phyloP scores from a whole-genome alignment of 805 yeast genomes.

The Danielia oregonensis region DNA sequence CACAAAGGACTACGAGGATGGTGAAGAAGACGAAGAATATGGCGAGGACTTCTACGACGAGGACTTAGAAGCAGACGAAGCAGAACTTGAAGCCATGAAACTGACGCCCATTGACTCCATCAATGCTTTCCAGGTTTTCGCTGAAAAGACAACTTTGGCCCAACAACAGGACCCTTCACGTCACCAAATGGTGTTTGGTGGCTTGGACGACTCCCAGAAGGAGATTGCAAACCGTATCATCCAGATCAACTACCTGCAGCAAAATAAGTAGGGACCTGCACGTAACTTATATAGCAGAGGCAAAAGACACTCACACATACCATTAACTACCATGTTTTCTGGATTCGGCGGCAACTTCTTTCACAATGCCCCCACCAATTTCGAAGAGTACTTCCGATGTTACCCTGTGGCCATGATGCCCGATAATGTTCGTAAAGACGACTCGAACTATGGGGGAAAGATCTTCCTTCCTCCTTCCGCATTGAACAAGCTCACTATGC shows the following conservation, averaged over 20 bases:
- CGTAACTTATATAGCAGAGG: neutral
- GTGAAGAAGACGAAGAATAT: conserved; percentile 29
- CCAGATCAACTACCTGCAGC: conserved; percentile 18
- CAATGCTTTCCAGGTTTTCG: conserved; percentile 67
- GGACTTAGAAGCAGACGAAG: conserved; percentile 57
- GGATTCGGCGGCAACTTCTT: conserved; percentile 36
- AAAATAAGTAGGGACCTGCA: conserved; percentile 3
- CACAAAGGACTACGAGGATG: conserved; percentile 18
- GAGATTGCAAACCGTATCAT: conserved; percentile 28
- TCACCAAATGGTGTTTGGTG: conserved; percentile 48
- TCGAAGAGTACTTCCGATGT: conserved; percentile 87
- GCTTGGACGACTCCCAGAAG: conserved; percentile 32
- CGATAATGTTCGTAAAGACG: conserved; percentile 64
- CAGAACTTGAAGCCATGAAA: conserved; percentile 75
- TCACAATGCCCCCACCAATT: conserved; percentile 37
- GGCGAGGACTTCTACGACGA: conserved; percentile 20
- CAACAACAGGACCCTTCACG: conserved; percentile 45
- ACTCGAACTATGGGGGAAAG: conserved; percentile 91
- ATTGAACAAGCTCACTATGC: conserved; percentile 78
- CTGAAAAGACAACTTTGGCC: conserved; percentile 47
- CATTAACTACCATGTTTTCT: conserved; percentile 31
- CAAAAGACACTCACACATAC: neutral
- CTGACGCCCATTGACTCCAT: conserved; percentile 76
- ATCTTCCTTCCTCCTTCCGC: conserved; percentile 94
- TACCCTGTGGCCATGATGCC: conserved; percentile 92